These are phyloP conservation scores for Musa itinerans DNA, from an alignment of 176 grass and related monocot species.

Conservation along the genomic window DNA sequence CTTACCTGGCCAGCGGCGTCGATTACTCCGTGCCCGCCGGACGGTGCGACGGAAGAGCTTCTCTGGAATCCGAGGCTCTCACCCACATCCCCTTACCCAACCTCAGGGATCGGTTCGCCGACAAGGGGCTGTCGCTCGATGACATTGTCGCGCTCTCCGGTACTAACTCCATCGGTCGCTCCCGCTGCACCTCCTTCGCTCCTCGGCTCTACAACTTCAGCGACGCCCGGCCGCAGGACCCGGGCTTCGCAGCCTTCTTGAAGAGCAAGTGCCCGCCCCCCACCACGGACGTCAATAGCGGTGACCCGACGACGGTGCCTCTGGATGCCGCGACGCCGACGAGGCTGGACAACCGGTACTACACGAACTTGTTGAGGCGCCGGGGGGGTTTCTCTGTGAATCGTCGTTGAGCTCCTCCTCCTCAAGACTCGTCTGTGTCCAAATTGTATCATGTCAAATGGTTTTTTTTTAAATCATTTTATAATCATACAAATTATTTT, in stretches of 20 bases:
- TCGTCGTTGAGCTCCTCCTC: no score
- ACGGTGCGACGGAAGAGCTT: conserved; percentile 41
- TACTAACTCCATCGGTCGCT: conserved; percentile 36
- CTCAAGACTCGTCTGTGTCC: no score
- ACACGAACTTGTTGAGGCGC: conserved; percentile 27
- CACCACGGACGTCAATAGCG: conserved; percentile 8
- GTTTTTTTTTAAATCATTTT: no score
- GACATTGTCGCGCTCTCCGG: conserved; percentile 37
- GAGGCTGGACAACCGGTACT: conserved; percentile 37
- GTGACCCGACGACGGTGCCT: conserved; percentile 30
- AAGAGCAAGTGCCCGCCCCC: conserved; percentile 29
- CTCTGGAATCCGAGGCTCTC: conserved; percentile 19
- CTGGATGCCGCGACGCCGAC: conserved; percentile 33
- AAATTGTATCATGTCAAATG: no score
- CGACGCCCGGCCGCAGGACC: neutral
- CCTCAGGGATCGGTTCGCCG: conserved; percentile 14
- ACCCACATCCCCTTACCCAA: conserved; percentile 21
- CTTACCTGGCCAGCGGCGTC: conserved; percentile 25
- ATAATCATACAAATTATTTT: no score
- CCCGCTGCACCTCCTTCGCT: conserved; percentile 34
- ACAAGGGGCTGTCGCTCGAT: conserved; percentile 27
- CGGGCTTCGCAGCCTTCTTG: conserved; percentile 9
- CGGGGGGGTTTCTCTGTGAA: neutral
- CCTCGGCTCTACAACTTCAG: conserved; percentile 30
- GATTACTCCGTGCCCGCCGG: conserved; percentile 25